phyloP scores from a whole-genome alignment of 495 filamentous ascomycete species.

The Penicillium angulare region DNA sequence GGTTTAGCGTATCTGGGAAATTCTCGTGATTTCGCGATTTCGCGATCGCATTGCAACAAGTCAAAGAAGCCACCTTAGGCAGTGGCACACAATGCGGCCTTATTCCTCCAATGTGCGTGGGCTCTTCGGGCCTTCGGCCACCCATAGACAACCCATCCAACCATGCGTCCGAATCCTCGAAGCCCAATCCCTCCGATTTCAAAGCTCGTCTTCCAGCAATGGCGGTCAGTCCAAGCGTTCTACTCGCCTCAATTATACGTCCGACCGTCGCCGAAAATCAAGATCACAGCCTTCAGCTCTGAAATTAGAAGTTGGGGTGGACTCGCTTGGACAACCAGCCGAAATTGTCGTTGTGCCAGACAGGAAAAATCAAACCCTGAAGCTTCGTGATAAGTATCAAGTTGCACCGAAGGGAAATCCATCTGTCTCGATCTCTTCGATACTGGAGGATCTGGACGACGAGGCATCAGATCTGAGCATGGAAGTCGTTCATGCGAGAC shows the following conservation, averaged over 20 bases:
- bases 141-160: neutral
- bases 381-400: conserved; percentile 10
- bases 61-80: too few relatives aligned
- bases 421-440: conserved; percentile 16
- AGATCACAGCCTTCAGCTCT: neutral
- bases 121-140: neutral
- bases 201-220: conserved; percentile 5
- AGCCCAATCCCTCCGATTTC: conserved; percentile 4
- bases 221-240: neutral
- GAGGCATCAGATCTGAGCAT: conserved; percentile 11
- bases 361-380: neutral
- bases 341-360: conserved; percentile 39
- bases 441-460: conserved; percentile 31
- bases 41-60: too few relatives aligned
- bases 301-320: conserved; percentile 23
- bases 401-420: conserved; percentile 1
- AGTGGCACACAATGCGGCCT: neutral
- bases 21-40: too few relatives aligned
- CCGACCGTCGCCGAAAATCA: neutral
- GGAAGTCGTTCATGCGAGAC: conserved; percentile 9
- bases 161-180: neutral
- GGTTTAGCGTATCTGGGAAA: too few relatives aligned
- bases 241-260: neutral
- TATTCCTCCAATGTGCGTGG: neutral
- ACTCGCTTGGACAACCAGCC: conserved; percentile 39